Percentiles rank a stretch among this genome's conserved stretches.
phyloP scores from a whole-genome alignment of 805 yeast species.

The Kuraishia cidri region DNA sequence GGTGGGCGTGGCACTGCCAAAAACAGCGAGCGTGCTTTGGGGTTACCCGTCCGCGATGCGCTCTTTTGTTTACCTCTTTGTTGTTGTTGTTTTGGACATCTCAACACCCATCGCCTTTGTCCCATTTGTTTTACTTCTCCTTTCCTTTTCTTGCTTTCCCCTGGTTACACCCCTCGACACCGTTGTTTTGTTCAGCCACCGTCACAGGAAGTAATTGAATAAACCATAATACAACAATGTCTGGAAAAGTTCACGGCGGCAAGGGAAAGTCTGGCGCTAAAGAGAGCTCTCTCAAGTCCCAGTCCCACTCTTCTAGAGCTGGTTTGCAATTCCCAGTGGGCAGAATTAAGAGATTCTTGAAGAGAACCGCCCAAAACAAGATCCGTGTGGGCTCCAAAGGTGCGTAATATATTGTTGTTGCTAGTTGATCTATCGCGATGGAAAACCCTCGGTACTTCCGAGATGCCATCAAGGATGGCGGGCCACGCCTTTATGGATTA shows the following conservation, averaged over 20 bases:
- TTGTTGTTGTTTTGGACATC: neutral
- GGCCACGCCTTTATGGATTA: too few species aligned
- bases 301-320: constrained; percentile 90
- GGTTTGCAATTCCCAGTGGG: constrained; percentile 98
- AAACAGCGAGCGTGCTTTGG: too few species aligned
- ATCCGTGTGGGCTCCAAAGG: constrained; percentile 59
- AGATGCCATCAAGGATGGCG: too few species aligned
- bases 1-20: too few species aligned
- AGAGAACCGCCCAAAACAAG: constrained; percentile 75
- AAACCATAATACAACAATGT: constrained; percentile 35
- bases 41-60: neutral
- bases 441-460: too few species aligned
- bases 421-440: too few species aligned
- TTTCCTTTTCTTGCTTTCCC: neutral
- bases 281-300: constrained; percentile 44
- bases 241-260: constrained; percentile 87
- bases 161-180: constrained; percentile 1
- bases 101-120: neutral
- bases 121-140: constrained; percentile 1
- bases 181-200: neutral
- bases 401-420: constrained; percentile 1
- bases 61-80: neutral
- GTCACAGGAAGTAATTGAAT: neutral
- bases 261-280: constrained; percentile 91
- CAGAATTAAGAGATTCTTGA: constrained; percentile 94